Base-by-base conservation (phyloP, 2,329 filamentous ascomycete genomes). In the Clarireedia monteithiana region DNA sequence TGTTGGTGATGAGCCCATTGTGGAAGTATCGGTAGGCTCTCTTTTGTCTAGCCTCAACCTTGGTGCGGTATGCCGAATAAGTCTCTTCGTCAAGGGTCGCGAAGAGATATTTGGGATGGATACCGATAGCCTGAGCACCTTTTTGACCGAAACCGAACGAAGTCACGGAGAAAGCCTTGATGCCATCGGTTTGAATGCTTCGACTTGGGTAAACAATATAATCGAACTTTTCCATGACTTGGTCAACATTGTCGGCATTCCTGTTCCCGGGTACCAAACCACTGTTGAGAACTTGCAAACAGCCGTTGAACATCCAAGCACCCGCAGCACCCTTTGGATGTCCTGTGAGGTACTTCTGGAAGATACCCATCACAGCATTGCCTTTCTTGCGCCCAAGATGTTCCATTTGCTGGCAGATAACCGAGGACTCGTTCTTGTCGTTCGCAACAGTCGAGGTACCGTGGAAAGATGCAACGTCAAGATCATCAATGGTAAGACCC, bases 221-320 rank as follows among this genome's bases (percentile, higher is more conserved):
- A 71, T 99, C 94, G 66, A 94, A 99, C 71, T 96, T 83, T 80
- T 97, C 92, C 88, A 99, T 95, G 64, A 91, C 80, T 70, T 91
- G 84, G 71, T 99, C 94, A 55, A 99, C 85, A 64, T 99, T 99
- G 77, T 99, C 94, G 51, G 94, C 94, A 67, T 99, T 99, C 68
- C 91, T 88, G 77, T 99, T 99, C 58, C 94, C 94, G 14, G 94
- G 94, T 24, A 99, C 92, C 50, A 99, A 79, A 69, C 94, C 94
- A 51, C 82, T 86, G 78, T 97, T 95, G 66, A 99, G 83, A 47
- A 96, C 90, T 73, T 99, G 94, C 71, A 99, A 77, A 72, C 89
- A 94, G 63, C 94, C 94, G 78, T 99, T 99, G 82, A 99, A 85
- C 94, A 99, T 99, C 91, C 94, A 99, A 49, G 92, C 94, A 78